Base-by-base conservation (phyloP, 2,329 filamentous ascomycete species). In the Paradendryphiella salina region DNA sequence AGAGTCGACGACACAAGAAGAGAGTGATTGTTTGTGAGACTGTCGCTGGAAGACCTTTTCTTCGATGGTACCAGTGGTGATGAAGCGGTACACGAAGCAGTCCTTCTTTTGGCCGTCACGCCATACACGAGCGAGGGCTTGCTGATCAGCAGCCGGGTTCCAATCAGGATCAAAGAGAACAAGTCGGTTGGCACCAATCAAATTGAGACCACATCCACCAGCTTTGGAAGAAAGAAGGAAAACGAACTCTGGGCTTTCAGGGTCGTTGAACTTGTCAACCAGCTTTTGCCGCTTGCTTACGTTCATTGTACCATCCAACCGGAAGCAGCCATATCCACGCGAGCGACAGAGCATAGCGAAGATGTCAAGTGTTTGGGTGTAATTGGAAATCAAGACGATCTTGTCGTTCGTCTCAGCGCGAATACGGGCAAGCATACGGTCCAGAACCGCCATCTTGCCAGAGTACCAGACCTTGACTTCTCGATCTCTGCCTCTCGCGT, bases 41-140 rank as follows among this genome's bases (percentile, higher is more conserved):
- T 99, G 94, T 8, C 95, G 87, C 74, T 99, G 94, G 77, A 99
- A 99, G 62, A 99, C 96, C 77, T 99, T 99, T 75, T 99, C 94
- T 70, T 99, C 94, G 55, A 99, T 99, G 0, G 92, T 96, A 3
- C 94, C 94, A 0, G 95, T 97, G 0, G 92, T 89, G 65, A 99
- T 99, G 76, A 99, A 99, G n/a, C 94, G 89, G 73, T 99, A 99
- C 13, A 99, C 94, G 65, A 99, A 99, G 69, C 94, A 99, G 68
- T 99, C 94, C 71, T 99, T 99, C 81, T 95, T 97, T 74, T 99
- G 94, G 0, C 94, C 94, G 65, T 99, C 94, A 80, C 94, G 89
- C 94, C 94, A 99, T 15, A 99, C 94, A 78, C 94, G 89, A 29
- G 94, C 94, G 23, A 99, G 82, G 3, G 94, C 94, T 76, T 99